Percentiles rank a stretch among this genome's conserved stretches.
Evolutionary conservation across 257 asterid genomes (phyloP).

Genomic region (Capsicum pubescens): DNA sequence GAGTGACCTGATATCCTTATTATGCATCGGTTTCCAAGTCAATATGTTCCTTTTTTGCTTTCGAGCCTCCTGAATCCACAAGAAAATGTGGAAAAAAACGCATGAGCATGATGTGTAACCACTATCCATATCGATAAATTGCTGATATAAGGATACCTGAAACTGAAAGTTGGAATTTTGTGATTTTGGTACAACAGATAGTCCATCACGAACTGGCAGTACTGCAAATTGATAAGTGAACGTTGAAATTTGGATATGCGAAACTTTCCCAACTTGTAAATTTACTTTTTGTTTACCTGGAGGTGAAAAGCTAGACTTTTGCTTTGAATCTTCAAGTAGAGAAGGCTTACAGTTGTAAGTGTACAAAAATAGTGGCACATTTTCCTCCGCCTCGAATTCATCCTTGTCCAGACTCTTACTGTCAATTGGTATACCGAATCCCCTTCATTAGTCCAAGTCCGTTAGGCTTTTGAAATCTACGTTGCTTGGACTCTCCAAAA

Average conservation of each 20-base stretch:
- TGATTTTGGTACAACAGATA: conserved; percentile 43
- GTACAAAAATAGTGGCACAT: conserved; percentile 52
- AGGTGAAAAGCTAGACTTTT: conserved; percentile 31
- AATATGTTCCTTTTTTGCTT: conserved; percentile 50
- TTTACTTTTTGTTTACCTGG: conserved; percentile 37
- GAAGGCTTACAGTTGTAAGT: conserved; percentile 42
- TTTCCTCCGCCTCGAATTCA: conserved; percentile 50
- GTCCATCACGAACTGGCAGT: conserved; percentile 48
- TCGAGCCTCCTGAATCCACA: conserved; percentile 43
- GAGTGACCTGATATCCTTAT: conserved; percentile 50
- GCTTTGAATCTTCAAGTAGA: conserved; percentile 35
- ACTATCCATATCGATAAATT: background rate
- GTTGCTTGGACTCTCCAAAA: background rate
- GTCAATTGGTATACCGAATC: conserved; percentile 21
- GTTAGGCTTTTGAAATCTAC: background rate
- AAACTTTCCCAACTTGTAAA: background rate
- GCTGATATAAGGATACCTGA: conserved; percentile 43
- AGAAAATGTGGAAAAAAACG: background rate
- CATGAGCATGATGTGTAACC: background rate
- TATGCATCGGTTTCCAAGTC: conserved; percentile 52
- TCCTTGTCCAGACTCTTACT: conserved; percentile 23
- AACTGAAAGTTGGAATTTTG: conserved; percentile 52
- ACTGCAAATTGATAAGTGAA: conserved; percentile 38
- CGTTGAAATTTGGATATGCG: background rate
- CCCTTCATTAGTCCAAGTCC: conserved; percentile 23